These are phyloP conservation scores for Nakaseomyces bracarensis DNA, from an alignment of 1,139 yeast species.

Conservation along the genomic window DNA sequence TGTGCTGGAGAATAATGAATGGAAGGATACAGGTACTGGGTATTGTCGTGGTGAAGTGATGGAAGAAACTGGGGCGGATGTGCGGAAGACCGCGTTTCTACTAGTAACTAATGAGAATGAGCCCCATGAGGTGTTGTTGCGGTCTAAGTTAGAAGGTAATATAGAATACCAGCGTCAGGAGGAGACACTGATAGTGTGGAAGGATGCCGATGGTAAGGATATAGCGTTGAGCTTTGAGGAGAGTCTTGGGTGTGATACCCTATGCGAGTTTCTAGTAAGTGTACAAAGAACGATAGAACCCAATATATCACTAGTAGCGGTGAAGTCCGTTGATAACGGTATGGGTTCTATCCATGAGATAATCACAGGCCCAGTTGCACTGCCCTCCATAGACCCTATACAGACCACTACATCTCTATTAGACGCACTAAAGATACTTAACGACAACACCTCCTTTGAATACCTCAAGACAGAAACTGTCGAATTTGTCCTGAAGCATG, in stretches of 20 bases:
- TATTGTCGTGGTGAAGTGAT: constrained; percentile 55
- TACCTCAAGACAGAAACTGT: constrained; percentile 48
- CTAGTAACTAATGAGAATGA: constrained; percentile 67
- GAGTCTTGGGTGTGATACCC: constrained; percentile 74
- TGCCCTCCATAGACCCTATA: constrained; percentile 51
- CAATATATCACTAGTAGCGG: constrained; percentile 64
- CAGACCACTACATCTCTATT: constrained; percentile 40
- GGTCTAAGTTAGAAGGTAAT: constrained; percentile 59
- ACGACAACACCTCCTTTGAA: constrained; percentile 50
- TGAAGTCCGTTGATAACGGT: constrained; percentile 44
- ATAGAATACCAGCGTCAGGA: constrained; percentile 90
- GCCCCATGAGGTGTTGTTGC: constrained; percentile 50
- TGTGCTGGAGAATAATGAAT: constrained; percentile 66
- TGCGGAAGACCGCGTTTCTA: constrained; percentile 41
- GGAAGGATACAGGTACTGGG: constrained; percentile 95
- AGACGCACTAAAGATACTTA: constrained; percentile 43
- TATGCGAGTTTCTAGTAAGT: constrained; percentile 71
- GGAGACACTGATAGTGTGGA: constrained; percentile 92
- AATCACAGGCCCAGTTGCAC: constrained; percentile 68
- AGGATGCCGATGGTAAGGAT: constrained; percentile 68
- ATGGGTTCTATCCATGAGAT: constrained; percentile 50
- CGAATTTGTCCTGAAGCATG: constrained; percentile 41
- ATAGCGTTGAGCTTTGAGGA: constrained; percentile 91
- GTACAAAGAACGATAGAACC: constrained; percentile 61
- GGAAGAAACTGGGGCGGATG: constrained; percentile 14